phyloP scores from a whole-genome alignment of 2,329 filamentous ascomycete species.

The Aschersonia sp. region DNA sequence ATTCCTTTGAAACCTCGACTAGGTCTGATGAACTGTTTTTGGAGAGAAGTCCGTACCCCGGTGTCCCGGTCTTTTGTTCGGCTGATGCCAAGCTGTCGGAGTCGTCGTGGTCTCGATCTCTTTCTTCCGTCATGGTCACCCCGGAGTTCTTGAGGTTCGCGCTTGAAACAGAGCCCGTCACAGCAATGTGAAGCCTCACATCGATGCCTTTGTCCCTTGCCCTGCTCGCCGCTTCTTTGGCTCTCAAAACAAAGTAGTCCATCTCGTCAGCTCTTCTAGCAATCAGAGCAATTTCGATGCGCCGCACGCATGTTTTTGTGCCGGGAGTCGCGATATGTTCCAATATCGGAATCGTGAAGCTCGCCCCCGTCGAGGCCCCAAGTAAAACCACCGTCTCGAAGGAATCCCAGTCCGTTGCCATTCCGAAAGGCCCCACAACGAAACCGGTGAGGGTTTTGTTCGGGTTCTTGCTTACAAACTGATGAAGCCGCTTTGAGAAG shows the following conservation, averaged over 20 bases:
- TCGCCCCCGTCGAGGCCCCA: slow-evolving; percentile 48
- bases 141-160: slow-evolving; percentile 3
- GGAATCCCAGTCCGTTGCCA: slow-evolving; percentile 38
- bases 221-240: slow-evolving; percentile 27
- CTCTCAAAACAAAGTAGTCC: slow-evolving; percentile 37
- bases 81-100: neutral
- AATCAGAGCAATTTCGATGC: slow-evolving; percentile 38
- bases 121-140: neutral
- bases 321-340: slow-evolving; percentile 33
- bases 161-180: slow-evolving; percentile 23
- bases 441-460: slow-evolving; percentile 22
- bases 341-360: slow-evolving; percentile 44
- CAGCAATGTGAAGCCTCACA: slow-evolving; percentile 36
- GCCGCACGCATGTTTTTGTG: slow-evolving; percentile 29
- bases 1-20: neutral
- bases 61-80: neutral
- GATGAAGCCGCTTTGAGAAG: slow-evolving; percentile 40
- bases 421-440: slow-evolving; percentile 41
- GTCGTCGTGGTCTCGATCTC: neutral
- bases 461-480: slow-evolving; percentile 24
- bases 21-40: slow-evolving; percentile 1
- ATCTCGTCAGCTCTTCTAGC: slow-evolving; percentile 38
- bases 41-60: neutral
- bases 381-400: slow-evolving; percentile 47
- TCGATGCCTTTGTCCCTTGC: slow-evolving; percentile 28